Conservation (phyloP, 2,329 filamentous ascomycete species). For the Tolypocladium pustulatum region DNA sequence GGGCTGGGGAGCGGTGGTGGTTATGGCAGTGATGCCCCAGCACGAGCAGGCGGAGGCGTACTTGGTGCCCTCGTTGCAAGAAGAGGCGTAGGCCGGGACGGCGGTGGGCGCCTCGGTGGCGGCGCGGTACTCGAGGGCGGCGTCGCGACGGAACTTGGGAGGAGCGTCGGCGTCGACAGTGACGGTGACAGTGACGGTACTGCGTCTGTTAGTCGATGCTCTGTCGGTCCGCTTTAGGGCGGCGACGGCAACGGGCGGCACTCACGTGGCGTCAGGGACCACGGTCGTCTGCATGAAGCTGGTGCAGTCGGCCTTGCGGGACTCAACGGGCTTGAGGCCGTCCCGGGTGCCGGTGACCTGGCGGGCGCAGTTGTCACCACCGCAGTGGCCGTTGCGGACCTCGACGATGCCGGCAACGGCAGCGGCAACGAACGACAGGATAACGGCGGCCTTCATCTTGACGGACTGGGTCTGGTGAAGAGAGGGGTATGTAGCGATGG, state of each 20-base stretch:
- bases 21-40: slow-evolving; percentile 30
- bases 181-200: slow-evolving; percentile 27
- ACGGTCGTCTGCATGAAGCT: slow-evolving; percentile 29
- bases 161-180: slow-evolving; percentile 22
- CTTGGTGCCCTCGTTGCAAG: slow-evolving; percentile 19
- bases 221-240: neutral
- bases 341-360: slow-evolving; percentile 31
- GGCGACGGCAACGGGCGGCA: neutral
- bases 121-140: slow-evolving; percentile 15
- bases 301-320: slow-evolving; percentile 28
- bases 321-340: slow-evolving; percentile 21
- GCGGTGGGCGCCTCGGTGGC: slow-evolving; percentile 19
- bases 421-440: slow-evolving; percentile 25
- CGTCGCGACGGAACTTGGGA: slow-evolving; percentile 16
- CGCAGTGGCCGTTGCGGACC: slow-evolving; percentile 21
- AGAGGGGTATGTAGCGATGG: neutral
- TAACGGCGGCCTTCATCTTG: slow-evolving; percentile 30
- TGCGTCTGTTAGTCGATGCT: slow-evolving; percentile 1
- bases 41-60: slow-evolving; percentile 34
- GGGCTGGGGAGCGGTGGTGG: slow-evolving; percentile 25
- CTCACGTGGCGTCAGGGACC: slow-evolving; percentile 29
- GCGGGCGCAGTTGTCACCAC: slow-evolving; percentile 35
- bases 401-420: slow-evolving; percentile 25
- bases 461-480: neutral
- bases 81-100: slow-evolving; percentile 29